Conservation (phyloP, 108 stramenopile genomes). For the Aurantiochytrium sp. region DNA sequence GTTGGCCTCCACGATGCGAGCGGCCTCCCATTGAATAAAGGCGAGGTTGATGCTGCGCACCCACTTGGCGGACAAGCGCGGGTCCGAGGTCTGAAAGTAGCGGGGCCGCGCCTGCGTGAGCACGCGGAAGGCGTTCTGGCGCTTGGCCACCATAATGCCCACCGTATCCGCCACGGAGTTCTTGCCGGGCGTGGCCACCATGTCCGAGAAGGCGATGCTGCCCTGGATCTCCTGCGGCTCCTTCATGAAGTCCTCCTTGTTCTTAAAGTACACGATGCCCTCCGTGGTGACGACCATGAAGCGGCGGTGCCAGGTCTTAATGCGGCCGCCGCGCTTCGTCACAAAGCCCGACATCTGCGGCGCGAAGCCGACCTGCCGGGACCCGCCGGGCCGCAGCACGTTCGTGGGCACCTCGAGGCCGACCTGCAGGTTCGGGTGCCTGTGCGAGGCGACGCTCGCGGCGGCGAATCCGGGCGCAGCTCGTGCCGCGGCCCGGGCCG, state of each 20-base stretch:
- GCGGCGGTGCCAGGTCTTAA: background rate
- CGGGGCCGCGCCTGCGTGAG: constrained; percentile 3
- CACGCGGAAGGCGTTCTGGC: constrained; percentile 1
- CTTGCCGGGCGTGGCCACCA: background rate
- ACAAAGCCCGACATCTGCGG: constrained; percentile 4
- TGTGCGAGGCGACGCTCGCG: background rate
- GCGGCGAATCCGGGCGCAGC: background rate
- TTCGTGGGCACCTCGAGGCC: background rate
- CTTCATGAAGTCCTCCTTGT: background rate
- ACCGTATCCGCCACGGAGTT: background rate
- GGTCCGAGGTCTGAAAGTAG: background rate
- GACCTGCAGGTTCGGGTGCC: background rate
- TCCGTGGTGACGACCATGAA: constrained; percentile 2
- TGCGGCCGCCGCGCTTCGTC: constrained; percentile 15
- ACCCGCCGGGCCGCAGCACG: background rate
- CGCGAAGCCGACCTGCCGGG: too few species aligned
- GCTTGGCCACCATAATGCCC: background rate
- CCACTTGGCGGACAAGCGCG: background rate
- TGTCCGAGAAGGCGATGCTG: background rate
- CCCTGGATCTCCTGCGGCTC: background rate
- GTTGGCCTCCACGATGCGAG: background rate
- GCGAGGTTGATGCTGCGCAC: background rate
- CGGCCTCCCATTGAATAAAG: background rate
- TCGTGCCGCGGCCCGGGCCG: background rate
- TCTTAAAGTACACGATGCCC: constrained; percentile 4